Base-by-base conservation (phyloP, 768 basidiomycete genomes). In the Mycena haematopus region DNA sequence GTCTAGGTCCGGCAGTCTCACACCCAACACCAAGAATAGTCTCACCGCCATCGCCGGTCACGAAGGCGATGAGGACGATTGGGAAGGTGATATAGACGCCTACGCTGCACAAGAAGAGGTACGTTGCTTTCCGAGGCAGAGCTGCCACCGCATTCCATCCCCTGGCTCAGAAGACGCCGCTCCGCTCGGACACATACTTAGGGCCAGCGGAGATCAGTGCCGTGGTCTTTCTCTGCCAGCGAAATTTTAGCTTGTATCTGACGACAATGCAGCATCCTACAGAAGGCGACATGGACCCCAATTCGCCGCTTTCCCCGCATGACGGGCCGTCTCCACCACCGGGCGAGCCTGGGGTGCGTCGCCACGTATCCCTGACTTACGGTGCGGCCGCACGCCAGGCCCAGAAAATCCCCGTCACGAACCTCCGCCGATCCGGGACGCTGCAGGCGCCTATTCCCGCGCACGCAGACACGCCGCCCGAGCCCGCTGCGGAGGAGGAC, bases 51-150 rank as follows among this genome's bases (percentile, higher is more conserved):
- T 95, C 75, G 87, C 90, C 54, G 92, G 91, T 44, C 89, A 92
- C 70, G 92, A 95, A 68, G 91, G 89, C 68, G 92, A 93, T 63
- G 92, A 95, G 72, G 92, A 93, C 66, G 90, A 92, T 58, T 95
- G 93, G 93, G 90, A 92, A 73, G 78, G 82, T 45, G 86, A 86
- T 42, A 82, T 88, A 75, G 80, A 21, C 83, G 81, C 35, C 80
- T 75, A 76, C 84, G 72, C 77, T 61, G 88, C 88, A 55, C 90
- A 91, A 33, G 90, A 91, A 22, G 50, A 52, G 50, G 50, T 24
- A 60, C 33, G 44, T 42, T 47, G 13, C 17, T 53, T 62, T 56
- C 50, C 38, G 27, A 38, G 56, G 52, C 70, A 40, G 71, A 72
- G 22, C 64, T 65, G 27, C 22, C 60, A 49, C 31, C 53, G 59